Conservation (phyloP, 1,284 basidiomycete species). For the Tremellales sp. region DNA sequence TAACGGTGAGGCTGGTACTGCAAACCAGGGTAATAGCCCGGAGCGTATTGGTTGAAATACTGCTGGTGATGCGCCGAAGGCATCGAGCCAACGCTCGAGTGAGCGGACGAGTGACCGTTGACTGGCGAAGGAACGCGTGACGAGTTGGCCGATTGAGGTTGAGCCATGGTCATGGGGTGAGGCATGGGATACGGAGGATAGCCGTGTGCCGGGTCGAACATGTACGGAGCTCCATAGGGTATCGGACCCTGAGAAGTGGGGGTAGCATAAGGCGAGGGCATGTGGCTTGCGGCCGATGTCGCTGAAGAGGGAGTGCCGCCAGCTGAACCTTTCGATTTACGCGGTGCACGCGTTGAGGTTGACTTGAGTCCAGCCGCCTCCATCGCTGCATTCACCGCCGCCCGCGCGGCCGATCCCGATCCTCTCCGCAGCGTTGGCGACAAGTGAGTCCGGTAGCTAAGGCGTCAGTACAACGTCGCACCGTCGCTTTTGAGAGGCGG, state of each 20-base stretch:
- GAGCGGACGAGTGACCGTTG: slow-evolving; percentile 37
- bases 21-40: slow-evolving; percentile 30
- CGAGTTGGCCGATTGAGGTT: slow-evolving; percentile 35
- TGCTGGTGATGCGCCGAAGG: slow-evolving; percentile 30
- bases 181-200: slow-evolving; percentile 33
- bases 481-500: not conserved
- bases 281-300: slow-evolving; percentile 26
- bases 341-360: slow-evolving; percentile 32
- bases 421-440: slow-evolving; percentile 43
- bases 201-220: slow-evolving; percentile 37
- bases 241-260: slow-evolving; percentile 27
- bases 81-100: slow-evolving; percentile 29
- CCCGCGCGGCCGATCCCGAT: slow-evolving; percentile 41
- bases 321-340: slow-evolving; percentile 42
- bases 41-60: slow-evolving; percentile 35
- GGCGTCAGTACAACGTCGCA: not conserved
- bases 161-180: slow-evolving; percentile 25
- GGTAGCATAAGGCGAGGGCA: slow-evolving; percentile 41
- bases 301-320: slow-evolving; percentile 40
- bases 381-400: slow-evolving; percentile 44
- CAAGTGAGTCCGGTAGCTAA: slow-evolving; percentile 44
- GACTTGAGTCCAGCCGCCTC: slow-evolving; percentile 45
- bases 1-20: slow-evolving; percentile 33
- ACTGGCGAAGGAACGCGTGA: slow-evolving; percentile 42
- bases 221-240: slow-evolving; percentile 37